Evolutionary conservation across 2,329 filamentous ascomycete species (phyloP), one percentile per base, ranked within the genome.

Genomic region (Aspergillus thermomutatus): DNA sequence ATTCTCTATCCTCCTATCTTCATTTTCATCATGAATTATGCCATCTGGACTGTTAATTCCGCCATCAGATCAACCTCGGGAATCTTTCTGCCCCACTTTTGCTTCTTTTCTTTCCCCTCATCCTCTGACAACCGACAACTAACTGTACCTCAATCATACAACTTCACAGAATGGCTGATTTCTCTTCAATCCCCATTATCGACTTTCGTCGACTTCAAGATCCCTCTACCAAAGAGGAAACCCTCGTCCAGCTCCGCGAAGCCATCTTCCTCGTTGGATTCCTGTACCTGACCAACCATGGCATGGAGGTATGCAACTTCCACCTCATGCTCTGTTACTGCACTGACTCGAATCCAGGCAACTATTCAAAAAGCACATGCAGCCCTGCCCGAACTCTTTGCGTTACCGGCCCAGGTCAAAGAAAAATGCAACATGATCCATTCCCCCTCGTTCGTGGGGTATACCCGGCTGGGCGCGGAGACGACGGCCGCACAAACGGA

Each of bases 231-330:
- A 70, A 66, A 52, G 17, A 54, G 2, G 62, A 62, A 4, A 64
- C 69, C 2, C 59, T 74, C 0, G 51, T 49, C 0, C 61, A 66
- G 23, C 56, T 73, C 5, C 68, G 68, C 23, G 57, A 72, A 19
- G 71, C 71, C 1, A 71, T 73, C 23, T 74, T 74, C 51, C 53
- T 68, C 3, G 70, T 73, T 2, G 71, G 71, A 3, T 73, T 74
- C 48, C 55, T 74, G 14, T 74, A 73, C 56, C 57, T 74, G 49
- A 69, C 61, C 4, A 72, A 74, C 49, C 72, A 70, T 3, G 71
- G 71, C 3, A 55, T 73, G 4, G 71, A 73, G 62, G 71, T 70
- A 56, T 31, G 21, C 5, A 21, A 28, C 34, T 21, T n/a, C 14
- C 6, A 19, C 23, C 7, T 1, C 11, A 45, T 50, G 6, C 34